Conservation (phyloP, 306 rosid species). For the Cucurbita pepo region DNA sequence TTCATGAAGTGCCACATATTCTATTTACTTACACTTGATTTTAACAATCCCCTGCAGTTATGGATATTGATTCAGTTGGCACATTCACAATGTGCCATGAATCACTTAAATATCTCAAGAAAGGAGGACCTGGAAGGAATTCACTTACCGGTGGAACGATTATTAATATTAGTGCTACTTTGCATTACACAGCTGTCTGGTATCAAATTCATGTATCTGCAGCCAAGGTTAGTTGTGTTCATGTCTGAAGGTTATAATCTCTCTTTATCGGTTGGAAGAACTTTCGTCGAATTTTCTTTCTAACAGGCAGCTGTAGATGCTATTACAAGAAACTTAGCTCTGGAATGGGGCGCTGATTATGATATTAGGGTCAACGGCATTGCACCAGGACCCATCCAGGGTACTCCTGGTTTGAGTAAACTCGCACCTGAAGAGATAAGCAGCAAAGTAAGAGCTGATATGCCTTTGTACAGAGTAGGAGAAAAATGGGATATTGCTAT, state of each 20-base stretch:
- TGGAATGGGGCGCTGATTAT: constrained; percentile 91
- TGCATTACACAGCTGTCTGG: constrained; percentile 84
- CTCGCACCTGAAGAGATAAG: constrained; percentile 56
- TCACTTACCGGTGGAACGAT: constrained; percentile 53
- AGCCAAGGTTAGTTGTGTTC: constrained; percentile 49
- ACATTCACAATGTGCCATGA: constrained; percentile 89
- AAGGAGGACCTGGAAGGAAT: constrained; percentile 65
- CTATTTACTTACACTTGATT: constrained; percentile 1
- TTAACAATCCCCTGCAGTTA: constrained; percentile 31
- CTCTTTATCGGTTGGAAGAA: neutral
- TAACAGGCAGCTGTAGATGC: constrained; percentile 92
- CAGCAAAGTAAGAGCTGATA: constrained; percentile 26
- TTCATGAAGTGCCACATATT: neutral
- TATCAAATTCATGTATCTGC: constrained; percentile 92
- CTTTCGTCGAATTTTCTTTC: neutral
- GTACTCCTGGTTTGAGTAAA: constrained; percentile 80
- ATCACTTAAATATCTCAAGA: constrained; percentile 82
- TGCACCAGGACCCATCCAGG: constrained; percentile 89
- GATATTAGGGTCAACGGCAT: constrained; percentile 89
- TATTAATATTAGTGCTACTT: constrained; percentile 73
- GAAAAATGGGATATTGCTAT: constrained; percentile 97
- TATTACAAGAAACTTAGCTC: constrained; percentile 79
- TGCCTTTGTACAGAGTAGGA: constrained; percentile 59
- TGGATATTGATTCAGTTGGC: constrained; percentile 95
- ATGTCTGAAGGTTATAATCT: neutral